A percentile compares a stretch with the other conserved stretches of the same genome.
Conservation (phyloP, 2,329 filamentous ascomycete genomes). For the Teratosphaeria epicoccoides region DNA sequence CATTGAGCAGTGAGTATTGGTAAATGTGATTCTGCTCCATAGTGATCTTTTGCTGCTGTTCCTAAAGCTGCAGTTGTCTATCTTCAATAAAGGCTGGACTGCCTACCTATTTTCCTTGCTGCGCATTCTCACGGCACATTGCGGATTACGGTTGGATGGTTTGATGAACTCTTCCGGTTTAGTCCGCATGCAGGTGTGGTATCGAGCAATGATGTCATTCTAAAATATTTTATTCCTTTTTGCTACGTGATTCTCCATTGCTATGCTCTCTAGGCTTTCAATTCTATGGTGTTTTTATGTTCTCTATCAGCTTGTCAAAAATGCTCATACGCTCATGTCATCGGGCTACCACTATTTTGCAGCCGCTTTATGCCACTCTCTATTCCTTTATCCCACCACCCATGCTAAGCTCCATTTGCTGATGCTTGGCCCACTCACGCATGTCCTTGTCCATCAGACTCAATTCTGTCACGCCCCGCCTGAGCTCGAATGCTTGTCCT, state of each 20-base stretch:
- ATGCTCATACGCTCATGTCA: neutral
- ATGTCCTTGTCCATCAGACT: neutral
- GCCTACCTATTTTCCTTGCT: too few species aligned
- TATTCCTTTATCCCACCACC: neutral
- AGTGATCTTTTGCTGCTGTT: neutral
- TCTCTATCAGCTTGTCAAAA: neutral
- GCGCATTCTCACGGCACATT: neutral
- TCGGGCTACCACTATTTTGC: too few species aligned
- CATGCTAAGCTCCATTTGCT: neutral
- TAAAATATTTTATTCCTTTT: neutral
- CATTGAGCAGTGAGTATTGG: constrained; percentile 35
- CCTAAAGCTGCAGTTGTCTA: too few species aligned
- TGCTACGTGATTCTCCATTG: neutral
- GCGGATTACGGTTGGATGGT: neutral
- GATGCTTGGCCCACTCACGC: neutral
- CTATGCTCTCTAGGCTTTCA: too few species aligned
- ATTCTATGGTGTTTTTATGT: neutral
- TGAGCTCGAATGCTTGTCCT: neutral
- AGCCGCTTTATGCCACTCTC: neutral
- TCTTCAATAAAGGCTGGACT: too few species aligned
- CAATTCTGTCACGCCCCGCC: neutral
- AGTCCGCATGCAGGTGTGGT: neutral
- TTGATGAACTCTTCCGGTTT: neutral
- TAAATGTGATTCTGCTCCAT: constrained; percentile 33
- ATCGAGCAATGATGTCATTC: neutral